These are phyloP conservation scores for Paratrypanosoma confusum DNA, from an alignment of 208 protist species.

Conservation along the genomic window DNA sequence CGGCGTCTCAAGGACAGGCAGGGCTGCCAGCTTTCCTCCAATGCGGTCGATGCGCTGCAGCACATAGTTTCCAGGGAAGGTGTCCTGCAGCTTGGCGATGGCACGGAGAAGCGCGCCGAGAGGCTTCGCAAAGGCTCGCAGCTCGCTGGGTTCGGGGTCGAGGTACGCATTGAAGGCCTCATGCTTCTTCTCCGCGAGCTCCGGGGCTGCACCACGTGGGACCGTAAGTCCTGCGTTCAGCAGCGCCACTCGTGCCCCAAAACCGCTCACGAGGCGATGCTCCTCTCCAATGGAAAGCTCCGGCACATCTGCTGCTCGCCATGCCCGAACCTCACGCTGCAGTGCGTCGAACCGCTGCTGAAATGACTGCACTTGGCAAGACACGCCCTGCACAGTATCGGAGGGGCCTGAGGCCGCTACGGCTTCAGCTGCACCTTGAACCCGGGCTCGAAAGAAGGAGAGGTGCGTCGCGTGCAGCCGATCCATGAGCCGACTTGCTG, in stretches of 20 bases:
- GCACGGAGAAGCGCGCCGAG: conserved; percentile 49
- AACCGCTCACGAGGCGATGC: conserved; percentile 65
- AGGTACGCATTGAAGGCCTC: conserved; percentile 85
- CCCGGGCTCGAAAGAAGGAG: too few relatives aligned
- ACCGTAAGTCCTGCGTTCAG: conserved; percentile 19
- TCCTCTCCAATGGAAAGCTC: conserved; percentile 38
- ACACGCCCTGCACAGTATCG: too few relatives aligned
- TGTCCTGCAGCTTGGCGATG: conserved; percentile 48
- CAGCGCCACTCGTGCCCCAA: conserved; percentile 42
- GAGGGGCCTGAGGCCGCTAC: too few relatives aligned
- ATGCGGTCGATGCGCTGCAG: conserved; percentile 80
- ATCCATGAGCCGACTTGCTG: too few relatives aligned
- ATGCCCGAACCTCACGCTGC: too few relatives aligned
- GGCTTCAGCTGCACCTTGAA: too few relatives aligned
- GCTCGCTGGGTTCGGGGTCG: conserved; percentile 79
- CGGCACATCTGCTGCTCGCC: too few relatives aligned
- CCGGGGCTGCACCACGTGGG: background rate
- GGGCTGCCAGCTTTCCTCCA: conserved; percentile 65
- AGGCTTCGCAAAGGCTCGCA: conserved; percentile 42
- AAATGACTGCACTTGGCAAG: too few relatives aligned
- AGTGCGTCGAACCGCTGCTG: too few relatives aligned
- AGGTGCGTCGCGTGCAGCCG: too few relatives aligned
- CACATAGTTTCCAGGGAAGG: conserved; percentile 88
- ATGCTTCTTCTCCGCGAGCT: conserved; percentile 31
- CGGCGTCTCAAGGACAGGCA: conserved; percentile 78